phyloP scores from a whole-genome alignment of 1,284 basidiomycete species.

The Leccinum subfulvum region DNA sequence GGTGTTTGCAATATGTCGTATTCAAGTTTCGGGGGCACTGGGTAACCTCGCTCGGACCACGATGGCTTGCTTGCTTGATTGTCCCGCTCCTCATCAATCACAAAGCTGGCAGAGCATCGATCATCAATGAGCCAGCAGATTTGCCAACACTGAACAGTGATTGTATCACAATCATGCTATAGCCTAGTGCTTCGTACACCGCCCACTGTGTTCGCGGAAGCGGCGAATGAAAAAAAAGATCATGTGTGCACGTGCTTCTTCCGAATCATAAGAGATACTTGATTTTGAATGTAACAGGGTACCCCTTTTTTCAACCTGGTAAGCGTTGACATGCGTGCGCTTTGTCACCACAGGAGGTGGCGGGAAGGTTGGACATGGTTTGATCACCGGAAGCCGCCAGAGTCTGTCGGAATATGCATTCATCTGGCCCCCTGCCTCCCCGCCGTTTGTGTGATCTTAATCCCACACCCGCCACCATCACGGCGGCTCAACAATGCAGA shows the following conservation, averaged over 20 bases:
- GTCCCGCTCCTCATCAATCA: background rate
- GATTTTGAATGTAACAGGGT: background rate
- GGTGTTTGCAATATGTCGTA: background rate
- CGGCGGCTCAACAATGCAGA: constrained; percentile 6
- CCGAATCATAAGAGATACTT: background rate
- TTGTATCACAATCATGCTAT: background rate
- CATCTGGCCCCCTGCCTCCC: background rate
- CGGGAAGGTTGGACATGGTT: constrained; percentile 3
- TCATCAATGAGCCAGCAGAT: background rate
- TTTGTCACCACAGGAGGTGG: background rate
- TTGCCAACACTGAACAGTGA: background rate
- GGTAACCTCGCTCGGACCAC: background rate
- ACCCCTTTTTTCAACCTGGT: background rate
- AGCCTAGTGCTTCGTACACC: background rate
- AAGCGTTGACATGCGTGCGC: background rate
- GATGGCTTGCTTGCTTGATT: background rate
- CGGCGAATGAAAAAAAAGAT: background rate
- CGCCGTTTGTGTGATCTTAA: background rate
- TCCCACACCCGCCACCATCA: constrained; percentile 11
- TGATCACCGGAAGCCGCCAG: constrained; percentile 16
- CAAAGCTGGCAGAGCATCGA: background rate
- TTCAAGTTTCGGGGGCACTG: background rate
- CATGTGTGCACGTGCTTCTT: background rate
- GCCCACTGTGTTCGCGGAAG: background rate
- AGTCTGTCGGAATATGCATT: background rate